These are phyloP conservation scores for Pichia sp. DNA, from an alignment of 1,139 yeast species.

Conservation along the genomic window DNA sequence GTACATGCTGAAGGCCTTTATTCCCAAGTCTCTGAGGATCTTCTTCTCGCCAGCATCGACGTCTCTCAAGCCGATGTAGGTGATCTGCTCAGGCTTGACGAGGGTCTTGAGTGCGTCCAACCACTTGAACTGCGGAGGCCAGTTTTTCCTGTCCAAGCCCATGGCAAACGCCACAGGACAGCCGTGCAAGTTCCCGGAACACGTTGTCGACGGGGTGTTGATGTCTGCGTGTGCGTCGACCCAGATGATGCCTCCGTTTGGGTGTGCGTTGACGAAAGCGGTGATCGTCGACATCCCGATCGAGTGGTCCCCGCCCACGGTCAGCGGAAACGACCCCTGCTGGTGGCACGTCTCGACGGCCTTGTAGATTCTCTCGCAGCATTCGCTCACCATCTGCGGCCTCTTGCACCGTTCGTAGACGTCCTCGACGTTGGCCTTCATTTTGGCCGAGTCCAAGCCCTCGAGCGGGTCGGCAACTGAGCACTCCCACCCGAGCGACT, in stretches of 20 bases:
- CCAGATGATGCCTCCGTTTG: constrained; percentile 91
- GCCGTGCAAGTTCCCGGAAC: constrained; percentile 91
- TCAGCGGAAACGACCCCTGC: constrained; percentile 64
- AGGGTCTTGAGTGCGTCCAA: constrained; percentile 47
- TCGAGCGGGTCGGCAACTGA: constrained; percentile 54
- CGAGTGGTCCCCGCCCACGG: constrained; percentile 96
- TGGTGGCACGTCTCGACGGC: constrained; percentile 51
- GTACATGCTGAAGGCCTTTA: constrained; percentile 91
- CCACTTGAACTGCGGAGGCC: constrained; percentile 76
- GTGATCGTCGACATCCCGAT: constrained; percentile 91
- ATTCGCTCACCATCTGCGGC: constrained; percentile 70
- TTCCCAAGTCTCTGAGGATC: constrained; percentile 64
- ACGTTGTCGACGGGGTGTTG: constrained; percentile 83
- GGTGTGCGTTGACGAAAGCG: constrained; percentile 74
- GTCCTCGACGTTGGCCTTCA: constrained; percentile 44
- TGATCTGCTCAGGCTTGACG: constrained; percentile 67
- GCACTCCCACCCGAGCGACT: constrained; percentile 69
- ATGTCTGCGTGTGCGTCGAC: constrained; percentile 98
- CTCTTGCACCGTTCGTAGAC: constrained; percentile 60
- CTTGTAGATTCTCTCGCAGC: constrained; percentile 60
- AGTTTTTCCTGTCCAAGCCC: constrained; percentile 63
- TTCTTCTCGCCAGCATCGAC: constrained; percentile 83
- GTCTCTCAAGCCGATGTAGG: constrained; percentile 92
- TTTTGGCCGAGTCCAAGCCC: constrained; percentile 41
- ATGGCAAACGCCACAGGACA: constrained; percentile 90